Conservation (phyloP, 306 rosid species). For the Urtica urens region DNA sequence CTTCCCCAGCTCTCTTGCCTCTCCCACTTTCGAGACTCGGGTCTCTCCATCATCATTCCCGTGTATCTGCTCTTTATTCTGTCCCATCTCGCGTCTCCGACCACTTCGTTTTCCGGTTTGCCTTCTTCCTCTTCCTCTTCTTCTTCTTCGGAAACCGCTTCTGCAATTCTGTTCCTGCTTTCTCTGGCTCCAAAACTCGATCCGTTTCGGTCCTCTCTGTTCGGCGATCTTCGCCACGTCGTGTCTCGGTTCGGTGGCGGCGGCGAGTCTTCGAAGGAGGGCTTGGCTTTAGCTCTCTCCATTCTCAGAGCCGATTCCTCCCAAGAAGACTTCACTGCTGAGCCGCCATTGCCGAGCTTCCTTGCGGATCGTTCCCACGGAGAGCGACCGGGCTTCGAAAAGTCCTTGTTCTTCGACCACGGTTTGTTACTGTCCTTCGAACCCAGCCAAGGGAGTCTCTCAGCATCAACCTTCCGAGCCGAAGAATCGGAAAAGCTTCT, state of each 20-base stretch:
- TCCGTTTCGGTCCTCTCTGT: slow-evolving; percentile 19
- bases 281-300: slow-evolving; percentile 25
- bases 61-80: slow-evolving; percentile 42
- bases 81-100: slow-evolving; percentile 84
- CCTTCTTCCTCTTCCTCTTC: slow-evolving; percentile 30
- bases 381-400: slow-evolving; percentile 9
- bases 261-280: slow-evolving; percentile 34
- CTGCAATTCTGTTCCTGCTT: background rate
- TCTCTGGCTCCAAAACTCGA: slow-evolving; percentile 16
- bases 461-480: slow-evolving; percentile 13
- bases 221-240: slow-evolving; percentile 24
- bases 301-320: slow-evolving; percentile 23
- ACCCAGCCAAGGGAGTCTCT: slow-evolving; percentile 63
- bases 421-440: slow-evolving; percentile 21
- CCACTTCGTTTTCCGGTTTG: slow-evolving; percentile 42
- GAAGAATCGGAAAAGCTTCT: slow-evolving; percentile 32
- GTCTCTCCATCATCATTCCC: slow-evolving; percentile 43
- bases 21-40: slow-evolving; percentile 62
- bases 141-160: slow-evolving; percentile 16
- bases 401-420: slow-evolving; percentile 11
- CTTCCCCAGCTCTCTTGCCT: slow-evolving; percentile 74
- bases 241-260: slow-evolving; percentile 11
- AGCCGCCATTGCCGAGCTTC: slow-evolving; percentile 11
- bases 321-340: slow-evolving; percentile 13
- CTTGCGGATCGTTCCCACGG: slow-evolving; percentile 26